Conservation (phyloP, 768 basidiomycete genomes). For the Krasilnikovozyma curviuscula region DNA sequence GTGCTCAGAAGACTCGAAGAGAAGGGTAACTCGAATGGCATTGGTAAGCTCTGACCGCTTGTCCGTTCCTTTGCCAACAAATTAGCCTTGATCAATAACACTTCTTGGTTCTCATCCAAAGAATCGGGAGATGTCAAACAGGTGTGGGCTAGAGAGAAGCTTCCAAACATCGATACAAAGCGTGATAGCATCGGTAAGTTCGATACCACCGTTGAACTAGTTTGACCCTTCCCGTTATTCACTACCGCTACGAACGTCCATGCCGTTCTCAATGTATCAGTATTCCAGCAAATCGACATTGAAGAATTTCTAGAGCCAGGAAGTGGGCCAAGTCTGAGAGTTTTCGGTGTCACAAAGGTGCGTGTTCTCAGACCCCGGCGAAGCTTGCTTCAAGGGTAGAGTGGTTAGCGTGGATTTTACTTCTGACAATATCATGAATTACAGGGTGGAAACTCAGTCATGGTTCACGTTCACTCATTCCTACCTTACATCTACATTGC, state of each 20-base stretch:
- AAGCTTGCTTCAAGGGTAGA: too few relatives aligned
- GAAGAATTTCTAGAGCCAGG: slow-evolving; percentile 43
- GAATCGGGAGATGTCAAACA: slow-evolving; percentile 17
- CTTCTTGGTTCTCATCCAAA: neutral
- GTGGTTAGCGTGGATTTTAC: too few relatives aligned
- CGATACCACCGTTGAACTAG: neutral
- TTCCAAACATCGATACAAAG: slow-evolving; percentile 39
- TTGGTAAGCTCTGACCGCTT: slow-evolving; percentile 7
- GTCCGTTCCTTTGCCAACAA: slow-evolving; percentile 13
- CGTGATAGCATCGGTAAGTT: slow-evolving; percentile 48
- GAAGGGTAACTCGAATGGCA: slow-evolving; percentile 19
- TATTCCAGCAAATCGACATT: slow-evolving; percentile 92
- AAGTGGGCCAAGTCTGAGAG: slow-evolving; percentile 36
- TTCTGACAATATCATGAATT: too few relatives aligned
- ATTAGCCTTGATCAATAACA: neutral
- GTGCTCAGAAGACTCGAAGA: slow-evolving; percentile 22
- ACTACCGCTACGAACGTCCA: neutral
- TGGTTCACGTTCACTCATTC: slow-evolving; percentile 63
- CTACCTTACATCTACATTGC: slow-evolving; percentile 84
- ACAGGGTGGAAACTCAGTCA: slow-evolving; percentile 71
- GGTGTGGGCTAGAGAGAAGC: slow-evolving; percentile 25
- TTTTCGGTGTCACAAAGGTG: slow-evolving; percentile 72
- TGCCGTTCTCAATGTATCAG: slow-evolving; percentile 27
- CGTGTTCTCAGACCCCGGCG: too few relatives aligned
- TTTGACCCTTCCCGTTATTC: too few relatives aligned